These are phyloP conservation scores for Aureobasidium sp. DNA, from an alignment of 2,329 filamentous ascomycete species.

Conservation along the genomic window DNA sequence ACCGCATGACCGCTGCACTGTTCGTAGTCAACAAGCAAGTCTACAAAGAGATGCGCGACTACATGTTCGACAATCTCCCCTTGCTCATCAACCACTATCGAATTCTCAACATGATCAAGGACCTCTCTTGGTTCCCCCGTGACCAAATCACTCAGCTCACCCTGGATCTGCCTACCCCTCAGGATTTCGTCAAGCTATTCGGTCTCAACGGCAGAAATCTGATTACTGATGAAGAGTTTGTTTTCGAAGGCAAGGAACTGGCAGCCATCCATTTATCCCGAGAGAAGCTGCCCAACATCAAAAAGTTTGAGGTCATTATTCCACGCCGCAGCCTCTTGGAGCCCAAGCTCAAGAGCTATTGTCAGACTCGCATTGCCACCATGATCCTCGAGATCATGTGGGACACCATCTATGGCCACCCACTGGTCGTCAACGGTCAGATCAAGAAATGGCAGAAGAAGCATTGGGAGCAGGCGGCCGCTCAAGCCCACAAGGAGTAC, in stretches of 20 bases:
- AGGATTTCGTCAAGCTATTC: slow-evolving; percentile 20
- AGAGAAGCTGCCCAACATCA: slow-evolving; percentile 14
- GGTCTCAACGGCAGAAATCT: slow-evolving; percentile 11
- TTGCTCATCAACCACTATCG: slow-evolving; percentile 15
- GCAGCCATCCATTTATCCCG: slow-evolving; percentile 5
- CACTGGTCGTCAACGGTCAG: slow-evolving; percentile 19
- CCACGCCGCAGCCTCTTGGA: slow-evolving; percentile 5
- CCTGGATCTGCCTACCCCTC: slow-evolving; percentile 16
- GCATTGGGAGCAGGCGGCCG: slow-evolving; percentile 13
- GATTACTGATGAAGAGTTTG: neutral
- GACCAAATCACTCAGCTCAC: slow-evolving; percentile 17
- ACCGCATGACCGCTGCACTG: slow-evolving; percentile 9
- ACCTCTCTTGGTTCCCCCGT: neutral
- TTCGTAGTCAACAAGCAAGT: slow-evolving; percentile 17
- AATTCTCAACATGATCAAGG: slow-evolving; percentile 11
- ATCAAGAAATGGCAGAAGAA: slow-evolving; percentile 19
- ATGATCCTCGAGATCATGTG: slow-evolving; percentile 19
- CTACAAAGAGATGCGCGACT: slow-evolving; percentile 16
- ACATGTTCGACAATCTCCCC: slow-evolving; percentile 16
- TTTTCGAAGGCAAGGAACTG: neutral
- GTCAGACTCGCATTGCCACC: slow-evolving; percentile 18
- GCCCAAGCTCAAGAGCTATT: slow-evolving; percentile 10
- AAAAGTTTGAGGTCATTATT: slow-evolving; percentile 15
- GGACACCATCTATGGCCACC: slow-evolving; percentile 18
- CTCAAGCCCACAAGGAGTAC: neutral